phyloP scores from a whole-genome alignment of 108 stramenopile genomes.

The Pseudonitzschia multiseries region DNA sequence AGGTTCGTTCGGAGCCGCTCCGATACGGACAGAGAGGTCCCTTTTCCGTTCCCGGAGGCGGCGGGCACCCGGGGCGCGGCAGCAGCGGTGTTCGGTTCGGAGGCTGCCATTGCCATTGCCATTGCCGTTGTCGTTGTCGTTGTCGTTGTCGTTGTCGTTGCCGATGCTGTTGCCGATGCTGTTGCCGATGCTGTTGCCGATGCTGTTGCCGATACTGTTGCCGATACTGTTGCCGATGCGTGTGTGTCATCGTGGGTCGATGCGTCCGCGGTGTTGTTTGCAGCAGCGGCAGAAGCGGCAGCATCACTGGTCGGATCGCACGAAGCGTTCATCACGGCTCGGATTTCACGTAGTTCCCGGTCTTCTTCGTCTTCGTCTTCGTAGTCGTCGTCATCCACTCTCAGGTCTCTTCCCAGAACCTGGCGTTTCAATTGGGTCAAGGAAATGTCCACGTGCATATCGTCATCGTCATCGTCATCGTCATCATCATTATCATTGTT shows the following conservation, averaged over 20 bases:
- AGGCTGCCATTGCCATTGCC: not conserved
- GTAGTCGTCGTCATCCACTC: conserved; percentile 1
- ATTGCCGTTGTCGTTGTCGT: not conserved
- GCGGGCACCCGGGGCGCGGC: not conserved
- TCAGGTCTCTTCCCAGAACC: conserved; percentile 10
- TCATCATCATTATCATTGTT: not conserved
- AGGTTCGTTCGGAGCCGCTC: conserved; percentile 44
- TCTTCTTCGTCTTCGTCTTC: conserved; percentile 6
- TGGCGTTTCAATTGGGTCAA: conserved; percentile 11
- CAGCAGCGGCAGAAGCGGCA: not conserved
- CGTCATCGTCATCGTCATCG: conserved; percentile 1
- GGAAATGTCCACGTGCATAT: conserved; percentile 1
- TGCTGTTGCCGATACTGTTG: too few relatives aligned
- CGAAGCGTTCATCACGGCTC: conserved; percentile 14
- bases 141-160: too few relatives aligned
- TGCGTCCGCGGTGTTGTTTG: not conserved
- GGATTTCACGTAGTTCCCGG: conserved; percentile 2
- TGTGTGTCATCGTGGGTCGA: not conserved
- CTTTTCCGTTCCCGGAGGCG: not conserved
- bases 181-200: too few relatives aligned
- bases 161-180: too few relatives aligned
- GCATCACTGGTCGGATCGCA: conserved; percentile 9
- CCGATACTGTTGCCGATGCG: not conserved
- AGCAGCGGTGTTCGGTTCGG: not conserved
- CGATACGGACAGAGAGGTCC: too few relatives aligned